Base-by-base conservation (phyloP, 2,329 filamentous ascomycete genomes). In the Aspergillus quadrilineatus region DNA sequence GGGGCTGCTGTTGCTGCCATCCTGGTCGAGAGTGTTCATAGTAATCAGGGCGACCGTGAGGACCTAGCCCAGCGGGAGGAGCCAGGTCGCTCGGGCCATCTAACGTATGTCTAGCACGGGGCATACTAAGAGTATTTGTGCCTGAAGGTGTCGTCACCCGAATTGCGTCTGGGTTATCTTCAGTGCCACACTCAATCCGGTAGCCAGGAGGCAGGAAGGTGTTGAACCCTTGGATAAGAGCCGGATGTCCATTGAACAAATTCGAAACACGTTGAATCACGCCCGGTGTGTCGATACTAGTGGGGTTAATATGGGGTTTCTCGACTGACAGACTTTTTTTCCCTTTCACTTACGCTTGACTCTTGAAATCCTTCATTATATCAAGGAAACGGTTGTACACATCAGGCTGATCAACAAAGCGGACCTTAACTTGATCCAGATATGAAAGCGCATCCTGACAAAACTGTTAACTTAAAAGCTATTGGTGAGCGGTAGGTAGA, bases 341-440 rank as follows among this genome's bases (percentile, higher is more conserved):
- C 29, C 43, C 8, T n/a, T 43, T 46, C 54, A 82, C 89, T 77
- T 80, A 92, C 85, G 92, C 92, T 77, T 96, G 93, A 67, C 92
- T 96, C 77, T 99, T 99, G 74, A 99, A 99, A 67, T 99, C 94
- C 70, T 99, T 99, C 94, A 99, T 99, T 48, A 99, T 99, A 66
- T 99, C 94, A 45, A 99, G 78, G 67, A 99, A 97, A 37, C 90
- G 83, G 69, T 97, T 97, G 69, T 99, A 99, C 0, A 99, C 94
- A 73, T 97, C 93, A 4, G 94, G 92, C 64, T 97, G 92, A 61
- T 97, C 93, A 59, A 92, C 89, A 66, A 99, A 99, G 69, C 96
- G 92, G 29, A 97, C 92, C 75, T 99, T 99, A 62, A 99, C 94
- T 74, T 97, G 94, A 70, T 99, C 94, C 26, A 99, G 84, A 70